Percentiles rank a stretch among this genome's conserved stretches.
phyloP scores from a whole-genome alignment of 2,329 filamentous ascomycete species.

The Botryotinia convoluta region DNA sequence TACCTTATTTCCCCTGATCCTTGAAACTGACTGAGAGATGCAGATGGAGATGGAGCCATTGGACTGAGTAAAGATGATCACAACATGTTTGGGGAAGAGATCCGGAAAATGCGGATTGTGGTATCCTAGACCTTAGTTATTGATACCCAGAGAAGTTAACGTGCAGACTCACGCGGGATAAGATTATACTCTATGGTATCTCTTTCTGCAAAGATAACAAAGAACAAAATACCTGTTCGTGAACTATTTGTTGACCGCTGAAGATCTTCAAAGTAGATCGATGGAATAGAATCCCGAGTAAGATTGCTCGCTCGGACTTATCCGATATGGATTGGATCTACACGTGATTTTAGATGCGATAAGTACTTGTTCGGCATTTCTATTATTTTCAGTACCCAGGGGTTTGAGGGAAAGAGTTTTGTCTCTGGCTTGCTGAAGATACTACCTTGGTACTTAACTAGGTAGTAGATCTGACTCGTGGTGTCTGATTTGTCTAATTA shows the following conservation, averaged over 20 bases:
- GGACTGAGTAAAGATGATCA: background rate
- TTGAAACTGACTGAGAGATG: slow-evolving; percentile 1
- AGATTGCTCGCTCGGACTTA: background rate
- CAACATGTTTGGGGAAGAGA: background rate
- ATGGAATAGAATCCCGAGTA: background rate
- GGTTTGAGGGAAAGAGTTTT: background rate
- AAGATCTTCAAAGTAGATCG: background rate
- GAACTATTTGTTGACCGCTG: background rate
- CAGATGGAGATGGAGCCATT: background rate
- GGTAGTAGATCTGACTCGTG: background rate
- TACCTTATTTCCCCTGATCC: background rate
- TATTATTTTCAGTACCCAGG: background rate
- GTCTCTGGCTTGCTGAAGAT: background rate
- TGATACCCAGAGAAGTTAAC: background rate
- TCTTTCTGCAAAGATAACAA: background rate
- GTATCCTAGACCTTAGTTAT: background rate
- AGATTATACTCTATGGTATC: background rate
- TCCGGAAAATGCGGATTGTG: background rate
- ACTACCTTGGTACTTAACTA: background rate
- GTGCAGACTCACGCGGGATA: background rate
- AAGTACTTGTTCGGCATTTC: background rate
- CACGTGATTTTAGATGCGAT: background rate
- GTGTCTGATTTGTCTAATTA: background rate
- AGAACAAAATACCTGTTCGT: background rate
- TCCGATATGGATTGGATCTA: background rate